Conservation (phyloP, 2,329 filamentous ascomycete genomes). For the Claviceps cyperi region DNA sequence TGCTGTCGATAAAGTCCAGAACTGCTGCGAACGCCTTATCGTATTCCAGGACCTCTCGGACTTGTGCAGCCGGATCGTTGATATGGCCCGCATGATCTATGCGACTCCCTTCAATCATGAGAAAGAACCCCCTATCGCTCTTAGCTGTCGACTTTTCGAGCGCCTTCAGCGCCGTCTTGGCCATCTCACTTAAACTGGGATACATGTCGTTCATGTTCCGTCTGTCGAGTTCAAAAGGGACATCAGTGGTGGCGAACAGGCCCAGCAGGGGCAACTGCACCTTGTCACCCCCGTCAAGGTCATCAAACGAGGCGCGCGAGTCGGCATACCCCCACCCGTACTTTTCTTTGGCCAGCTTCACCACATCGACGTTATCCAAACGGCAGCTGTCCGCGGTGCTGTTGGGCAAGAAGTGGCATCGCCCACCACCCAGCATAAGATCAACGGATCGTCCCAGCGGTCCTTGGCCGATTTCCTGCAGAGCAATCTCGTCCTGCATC, state of each 20-base stretch:
- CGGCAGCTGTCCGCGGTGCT: conserved; percentile 69
- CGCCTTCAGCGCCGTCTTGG: conserved; percentile 62
- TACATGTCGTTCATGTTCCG: conserved; percentile 64
- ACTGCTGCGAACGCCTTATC: conserved; percentile 75
- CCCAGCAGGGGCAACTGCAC: conserved; percentile 72
- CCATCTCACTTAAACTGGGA: conserved; percentile 85
- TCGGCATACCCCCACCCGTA: conserved; percentile 68
- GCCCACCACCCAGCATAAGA: conserved; percentile 80
- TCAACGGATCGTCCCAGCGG: conserved; percentile 79
- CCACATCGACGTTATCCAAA: conserved; percentile 60
- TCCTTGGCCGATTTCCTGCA: conserved; percentile 82
- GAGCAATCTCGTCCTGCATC: conserved; percentile 81
- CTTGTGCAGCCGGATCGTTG: conserved; percentile 73
- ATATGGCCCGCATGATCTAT: conserved; percentile 90
- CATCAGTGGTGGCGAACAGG: conserved; percentile 66
- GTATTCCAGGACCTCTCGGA: conserved; percentile 88
- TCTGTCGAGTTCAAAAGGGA: conserved; percentile 90
- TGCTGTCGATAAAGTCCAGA: conserved; percentile 67
- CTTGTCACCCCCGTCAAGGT: conserved; percentile 49
- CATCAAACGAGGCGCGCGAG: conserved; percentile 60
- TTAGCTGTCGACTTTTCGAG: conserved; percentile 69
- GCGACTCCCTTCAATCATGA: conserved; percentile 94
- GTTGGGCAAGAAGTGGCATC: conserved; percentile 87
- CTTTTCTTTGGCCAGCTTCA: conserved; percentile 56
- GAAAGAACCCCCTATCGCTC: conserved; percentile 86